A percentile compares a stretch with the other conserved stretches of the same genome.
These are phyloP conservation scores for Sarocladium strictum DNA, from an alignment of 2,329 filamentous ascomycete species.

Conservation along the genomic window DNA sequence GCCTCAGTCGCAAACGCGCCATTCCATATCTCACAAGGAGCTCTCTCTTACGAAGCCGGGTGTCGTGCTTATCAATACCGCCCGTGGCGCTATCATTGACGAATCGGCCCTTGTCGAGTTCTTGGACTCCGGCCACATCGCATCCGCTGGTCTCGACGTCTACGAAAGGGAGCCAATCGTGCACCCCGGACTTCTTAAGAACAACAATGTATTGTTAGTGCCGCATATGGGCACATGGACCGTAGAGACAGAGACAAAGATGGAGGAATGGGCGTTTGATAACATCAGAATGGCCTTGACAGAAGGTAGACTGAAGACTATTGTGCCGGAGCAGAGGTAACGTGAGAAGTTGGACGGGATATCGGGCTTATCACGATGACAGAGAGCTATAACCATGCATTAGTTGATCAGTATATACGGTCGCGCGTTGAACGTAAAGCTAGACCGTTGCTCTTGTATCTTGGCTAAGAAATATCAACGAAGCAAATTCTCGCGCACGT, in stretches of 20 bases:
- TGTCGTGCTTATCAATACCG: constrained; percentile 75
- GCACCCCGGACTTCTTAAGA: constrained; percentile 64
- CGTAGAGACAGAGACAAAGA: constrained; percentile 55
- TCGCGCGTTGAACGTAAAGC: too few species aligned
- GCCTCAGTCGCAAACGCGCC: constrained; percentile 53
- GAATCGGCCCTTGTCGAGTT: constrained; percentile 73
- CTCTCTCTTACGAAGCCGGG: constrained; percentile 74
- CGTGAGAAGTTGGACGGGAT: neutral
- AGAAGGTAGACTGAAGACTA: constrained; percentile 56
- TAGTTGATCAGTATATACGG: too few species aligned
- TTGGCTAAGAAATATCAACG: too few species aligned
- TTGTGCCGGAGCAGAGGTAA: constrained; percentile 63
- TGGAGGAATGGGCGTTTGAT: constrained; percentile 71
- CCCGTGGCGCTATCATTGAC: constrained; percentile 75
- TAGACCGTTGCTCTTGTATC: too few species aligned
- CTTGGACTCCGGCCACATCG: constrained; percentile 63
- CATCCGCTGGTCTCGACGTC: constrained; percentile 70
- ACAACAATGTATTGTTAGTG: constrained; percentile 66
- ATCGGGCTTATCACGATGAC: neutral
- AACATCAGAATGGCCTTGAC: constrained; percentile 62
- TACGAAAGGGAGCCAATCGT: constrained; percentile 76
- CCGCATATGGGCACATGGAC: constrained; percentile 88
- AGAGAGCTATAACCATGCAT: neutral
- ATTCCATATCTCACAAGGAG: constrained; percentile 66
- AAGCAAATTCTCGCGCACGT: too few species aligned